phyloP scores from a whole-genome alignment of 1,139 yeast species.

The Suhomyces taliae region DNA sequence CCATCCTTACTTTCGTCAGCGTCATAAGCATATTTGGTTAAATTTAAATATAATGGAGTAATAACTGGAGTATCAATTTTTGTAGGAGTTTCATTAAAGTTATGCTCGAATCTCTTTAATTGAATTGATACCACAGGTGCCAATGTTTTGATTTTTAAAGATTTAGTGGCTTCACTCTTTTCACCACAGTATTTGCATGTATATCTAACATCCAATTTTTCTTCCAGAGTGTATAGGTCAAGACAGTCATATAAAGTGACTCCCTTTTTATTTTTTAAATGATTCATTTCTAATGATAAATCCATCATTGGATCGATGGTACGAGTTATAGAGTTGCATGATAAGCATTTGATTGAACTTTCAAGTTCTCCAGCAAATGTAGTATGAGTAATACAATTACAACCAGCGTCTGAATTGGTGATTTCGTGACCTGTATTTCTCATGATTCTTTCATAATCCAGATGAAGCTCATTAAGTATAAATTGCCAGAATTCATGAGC shows the following conservation, averaged over 20 bases:
- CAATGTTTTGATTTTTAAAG: conserved; percentile 61
- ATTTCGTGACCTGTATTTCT: conserved; percentile 6
- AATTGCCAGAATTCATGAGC: conserved; percentile 98
- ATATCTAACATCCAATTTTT: conserved; percentile 72
- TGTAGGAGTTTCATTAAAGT: conserved; percentile 53
- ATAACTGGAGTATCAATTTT: conserved; percentile 76
- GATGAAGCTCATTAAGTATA: conserved; percentile 78
- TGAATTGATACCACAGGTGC: conserved; percentile 85
- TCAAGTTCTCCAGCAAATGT: conserved; percentile 74
- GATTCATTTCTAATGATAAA: conserved; percentile 70
- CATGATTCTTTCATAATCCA: conserved; percentile 39
- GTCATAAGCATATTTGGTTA: conserved; percentile 59
- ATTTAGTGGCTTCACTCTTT: conserved; percentile 66
- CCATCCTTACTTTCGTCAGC: conserved; percentile 15
- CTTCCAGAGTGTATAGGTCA: conserved; percentile 72
- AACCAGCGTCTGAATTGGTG: conserved; percentile 24
- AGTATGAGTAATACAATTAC: conserved; percentile 81
- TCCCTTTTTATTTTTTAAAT: conserved; percentile 26
- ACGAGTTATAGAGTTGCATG: conserved; percentile 62
- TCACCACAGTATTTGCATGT: conserved; percentile 66
- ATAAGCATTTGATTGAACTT: conserved; percentile 70
- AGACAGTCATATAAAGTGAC: conserved; percentile 62
- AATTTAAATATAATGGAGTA: conserved; percentile 70
- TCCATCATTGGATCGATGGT: conserved; percentile 92
- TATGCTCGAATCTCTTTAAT: conserved; percentile 84